phyloP scores from a whole-genome alignment of 805 yeast genomes.

The Yarrowia porcina region DNA sequence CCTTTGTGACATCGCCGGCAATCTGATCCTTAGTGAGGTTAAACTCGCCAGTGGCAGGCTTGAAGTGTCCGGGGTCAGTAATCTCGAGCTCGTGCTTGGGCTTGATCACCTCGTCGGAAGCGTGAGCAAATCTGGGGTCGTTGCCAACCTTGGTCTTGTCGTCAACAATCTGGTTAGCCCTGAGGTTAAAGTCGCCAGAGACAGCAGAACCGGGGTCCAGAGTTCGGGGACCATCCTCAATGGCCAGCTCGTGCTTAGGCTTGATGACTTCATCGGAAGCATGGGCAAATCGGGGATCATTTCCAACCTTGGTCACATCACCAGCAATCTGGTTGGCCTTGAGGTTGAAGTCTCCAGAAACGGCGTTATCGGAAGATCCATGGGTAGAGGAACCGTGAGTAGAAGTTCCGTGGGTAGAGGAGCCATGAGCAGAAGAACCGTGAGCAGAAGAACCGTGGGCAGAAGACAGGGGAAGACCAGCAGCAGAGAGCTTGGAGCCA shows the following conservation, averaged over 20 bases:
- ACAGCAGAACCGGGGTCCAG: constrained; percentile 11
- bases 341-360: constrained; percentile 1
- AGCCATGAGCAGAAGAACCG: neutral
- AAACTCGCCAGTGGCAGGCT: neutral
- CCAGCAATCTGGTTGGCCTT: neutral
- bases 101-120: neutral
- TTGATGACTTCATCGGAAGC: neutral
- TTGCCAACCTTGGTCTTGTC: neutral
- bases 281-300: neutral
- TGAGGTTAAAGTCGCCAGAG: constrained; percentile 1
- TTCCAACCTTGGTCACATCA: neutral
- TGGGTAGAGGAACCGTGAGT: neutral
- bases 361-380: neutral
- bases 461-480: neutral
- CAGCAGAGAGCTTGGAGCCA: neutral
- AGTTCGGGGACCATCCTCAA: neutral
- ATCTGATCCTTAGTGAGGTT: neutral
- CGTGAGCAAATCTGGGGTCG: neutral
- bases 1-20: neutral
- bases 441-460: neutral
- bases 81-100: neutral
- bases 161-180: neutral
- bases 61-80: neutral
- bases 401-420: neutral
- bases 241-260: neutral